These are phyloP conservation scores for Solanum chacoense DNA, from an alignment of 305 asterid species.

Conservation along the genomic window DNA sequence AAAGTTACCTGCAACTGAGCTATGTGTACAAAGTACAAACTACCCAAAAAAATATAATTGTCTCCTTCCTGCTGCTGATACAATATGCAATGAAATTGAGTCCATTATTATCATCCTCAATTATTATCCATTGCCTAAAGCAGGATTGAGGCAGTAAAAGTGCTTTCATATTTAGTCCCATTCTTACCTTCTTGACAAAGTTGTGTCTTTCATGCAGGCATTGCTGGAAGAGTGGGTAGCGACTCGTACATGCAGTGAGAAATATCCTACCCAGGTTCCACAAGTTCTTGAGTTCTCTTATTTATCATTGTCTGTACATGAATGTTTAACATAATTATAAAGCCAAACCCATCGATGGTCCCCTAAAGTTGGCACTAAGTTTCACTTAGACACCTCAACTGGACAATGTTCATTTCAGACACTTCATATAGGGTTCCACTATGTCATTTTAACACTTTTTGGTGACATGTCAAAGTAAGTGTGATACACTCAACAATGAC, in stretches of 20 bases:
- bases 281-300: conserved; percentile 4
- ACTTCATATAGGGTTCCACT: too few species aligned
- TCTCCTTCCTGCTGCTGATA: not conserved
- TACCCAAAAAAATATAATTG: not conserved
- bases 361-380: too few species aligned
- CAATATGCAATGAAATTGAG: not conserved
- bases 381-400: too few species aligned
- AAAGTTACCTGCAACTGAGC: not conserved
- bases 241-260: conserved; percentile 51
- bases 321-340: not conserved
- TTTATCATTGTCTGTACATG: not conserved
- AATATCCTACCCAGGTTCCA: conserved; percentile 66
- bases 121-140: not conserved
- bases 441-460: too few species aligned
- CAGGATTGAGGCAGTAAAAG: not conserved
- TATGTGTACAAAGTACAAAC: not conserved
- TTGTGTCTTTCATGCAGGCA: conserved; percentile 42
- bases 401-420: too few species aligned
- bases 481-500: too few species aligned
- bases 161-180: not conserved
- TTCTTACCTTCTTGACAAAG: not conserved
- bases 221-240: conserved; percentile 95
- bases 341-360: too few species aligned
- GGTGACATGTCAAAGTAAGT: too few species aligned
- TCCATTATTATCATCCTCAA: not conserved